Evolutionary conservation across 2,329 filamentous ascomycete genomes (phyloP).

Genomic region (Aspergillus pseudoviridinutans): DNA sequence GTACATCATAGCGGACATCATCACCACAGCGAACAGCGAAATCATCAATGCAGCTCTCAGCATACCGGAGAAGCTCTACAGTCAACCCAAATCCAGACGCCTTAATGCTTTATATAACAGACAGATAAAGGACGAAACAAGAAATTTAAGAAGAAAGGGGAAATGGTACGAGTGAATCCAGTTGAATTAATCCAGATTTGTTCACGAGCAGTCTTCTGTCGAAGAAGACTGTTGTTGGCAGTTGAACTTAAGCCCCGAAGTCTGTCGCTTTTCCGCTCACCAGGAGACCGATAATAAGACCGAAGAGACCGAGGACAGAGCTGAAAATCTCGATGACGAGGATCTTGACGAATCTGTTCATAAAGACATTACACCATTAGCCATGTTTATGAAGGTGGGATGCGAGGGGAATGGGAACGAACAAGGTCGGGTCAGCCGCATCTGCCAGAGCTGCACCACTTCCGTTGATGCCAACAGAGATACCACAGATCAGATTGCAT

Average conservation of each 20-base stretch:
- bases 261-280: slow-evolving; percentile 78
- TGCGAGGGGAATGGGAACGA: slow-evolving; percentile 38
- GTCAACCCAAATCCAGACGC: slow-evolving; percentile 34
- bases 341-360: slow-evolving; percentile 86
- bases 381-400: not conserved
- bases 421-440: slow-evolving; percentile 87
- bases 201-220: slow-evolving; percentile 13
- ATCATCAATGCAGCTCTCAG: slow-evolving; percentile 27
- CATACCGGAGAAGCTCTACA: slow-evolving; percentile 25
- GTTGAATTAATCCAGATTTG: slow-evolving; percentile 13
- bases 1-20: slow-evolving; percentile 12
- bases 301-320: slow-evolving; percentile 92
- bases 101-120: slow-evolving; percentile 36
- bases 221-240: slow-evolving; percentile 9
- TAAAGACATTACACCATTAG: slow-evolving; percentile 5
- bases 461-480: slow-evolving; percentile 96
- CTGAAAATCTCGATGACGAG: slow-evolving; percentile 99
- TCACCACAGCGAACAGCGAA: slow-evolving; percentile 20
- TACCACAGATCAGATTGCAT: slow-evolving; percentile 94
- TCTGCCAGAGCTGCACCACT: slow-evolving; percentile 94
- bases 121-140: slow-evolving; percentile 19
- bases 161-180: slow-evolving; percentile 19
- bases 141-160: slow-evolving; percentile 15
- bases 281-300: slow-evolving; percentile 88
- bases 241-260: slow-evolving; percentile 47